Base-by-base conservation (phyloP, 352 stramenopile genomes). In the Paralagenidium karlingii region DNA sequence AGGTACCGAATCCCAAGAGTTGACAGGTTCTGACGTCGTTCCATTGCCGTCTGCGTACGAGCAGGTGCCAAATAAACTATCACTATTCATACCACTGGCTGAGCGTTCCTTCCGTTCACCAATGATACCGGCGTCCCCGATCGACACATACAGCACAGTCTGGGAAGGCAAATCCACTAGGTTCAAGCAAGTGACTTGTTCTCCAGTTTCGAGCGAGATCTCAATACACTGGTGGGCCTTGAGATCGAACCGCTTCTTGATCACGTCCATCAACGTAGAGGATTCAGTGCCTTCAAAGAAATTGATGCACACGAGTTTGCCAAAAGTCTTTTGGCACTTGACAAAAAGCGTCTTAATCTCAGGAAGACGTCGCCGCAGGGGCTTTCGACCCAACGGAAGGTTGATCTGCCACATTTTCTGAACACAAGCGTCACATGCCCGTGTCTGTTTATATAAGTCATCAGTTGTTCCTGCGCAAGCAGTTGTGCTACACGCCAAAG, bases 371-470 rank as follows among this genome's bases (percentile, higher is more conserved):
- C 43, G 57, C 24, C 73, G 63, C 1, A 83, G 45, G 3, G 67
- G 65, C 16, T 41, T 29, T 8, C 15, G 36, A 7, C 19, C 19
- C 15, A 15, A 24, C 8, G 36, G 20, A 26, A 89, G 52, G 26
- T 89, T 82, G 36, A 89, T 85, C 40, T 84, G 56, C 71, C 73
- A 89, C 20, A 89, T 52, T 2, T 71, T 66, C 26, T 63, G 70
- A 34, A 89, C 71, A 48, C 76, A 89, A 21, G 66, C 60, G 18
- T 84, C 71, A 40, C 76, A 89, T 18, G 86, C 73, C 13, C 76
- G 71, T 12, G 19, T 36, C 7, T 16, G 22, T 7, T 20, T 16
- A 7, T 7, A 22, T 3, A 20, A 36, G 8, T 36, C 30, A 36
- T 36, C 30, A 8, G 3, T 36, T 36, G 30, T 36, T 36, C 19